These are phyloP conservation scores for Dioszegia aurantiaca DNA, from an alignment of 768 basidiomycete genomes.

Conservation along the genomic window DNA sequence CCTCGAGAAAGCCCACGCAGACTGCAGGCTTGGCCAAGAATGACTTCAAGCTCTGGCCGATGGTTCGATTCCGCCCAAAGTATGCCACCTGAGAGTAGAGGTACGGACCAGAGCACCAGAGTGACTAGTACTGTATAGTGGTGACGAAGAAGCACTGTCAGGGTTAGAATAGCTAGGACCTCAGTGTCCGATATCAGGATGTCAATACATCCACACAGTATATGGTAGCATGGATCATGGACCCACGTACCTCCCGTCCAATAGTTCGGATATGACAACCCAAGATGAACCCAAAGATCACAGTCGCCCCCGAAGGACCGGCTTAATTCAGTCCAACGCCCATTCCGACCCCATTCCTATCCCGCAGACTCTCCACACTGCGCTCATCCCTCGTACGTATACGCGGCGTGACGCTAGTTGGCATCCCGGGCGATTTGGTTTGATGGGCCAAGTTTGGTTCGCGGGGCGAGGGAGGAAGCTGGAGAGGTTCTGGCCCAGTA, in stretches of 20 bases:
- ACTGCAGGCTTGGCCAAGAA: conserved; percentile 18
- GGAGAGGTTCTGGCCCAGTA: background rate
- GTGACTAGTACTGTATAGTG: no score
- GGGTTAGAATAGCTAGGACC: background rate
- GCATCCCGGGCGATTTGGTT: background rate
- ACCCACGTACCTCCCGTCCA: no score
- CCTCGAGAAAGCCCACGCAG: conserved; percentile 9
- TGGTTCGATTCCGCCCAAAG: conserved; percentile 37
- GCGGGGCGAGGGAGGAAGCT: background rate
- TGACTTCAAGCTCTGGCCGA: conserved; percentile 41
- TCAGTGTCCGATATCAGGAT: background rate
- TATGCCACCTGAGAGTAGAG: conserved; percentile 22
- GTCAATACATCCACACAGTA: no score
- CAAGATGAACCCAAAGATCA: no score
- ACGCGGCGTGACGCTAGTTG: conserved; percentile 14
- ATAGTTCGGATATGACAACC: no score
- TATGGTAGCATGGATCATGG: no score
- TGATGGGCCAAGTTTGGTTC: background rate
- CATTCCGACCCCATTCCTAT: conserved; percentile 5
- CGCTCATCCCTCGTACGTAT: conserved; percentile 22
- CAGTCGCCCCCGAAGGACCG: no score
- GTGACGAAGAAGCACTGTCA: background rate
- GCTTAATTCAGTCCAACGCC: background rate
- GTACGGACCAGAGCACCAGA: no score
- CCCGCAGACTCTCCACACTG: conserved; percentile 16